A percentile compares a stretch with the other conserved stretches of the same genome.
These are phyloP conservation scores for Pseudovirgaria hyperparasitica DNA, from an alignment of 2,329 filamentous ascomycete genomes.

Conservation along the genomic window DNA sequence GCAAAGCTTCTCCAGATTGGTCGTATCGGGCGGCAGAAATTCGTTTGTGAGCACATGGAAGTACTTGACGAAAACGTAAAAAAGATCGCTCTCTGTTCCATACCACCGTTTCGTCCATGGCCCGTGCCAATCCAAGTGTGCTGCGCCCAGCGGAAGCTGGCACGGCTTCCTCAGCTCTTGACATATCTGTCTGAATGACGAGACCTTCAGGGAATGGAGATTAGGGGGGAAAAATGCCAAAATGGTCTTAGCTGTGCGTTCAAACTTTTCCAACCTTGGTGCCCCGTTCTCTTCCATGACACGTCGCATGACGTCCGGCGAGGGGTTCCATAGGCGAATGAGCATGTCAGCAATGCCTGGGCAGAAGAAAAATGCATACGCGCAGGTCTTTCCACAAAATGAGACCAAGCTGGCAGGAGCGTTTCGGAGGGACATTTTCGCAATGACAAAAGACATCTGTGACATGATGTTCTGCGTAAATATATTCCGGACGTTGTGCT, in stretches of 20 bases:
- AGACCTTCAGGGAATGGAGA: conserved; percentile 48
- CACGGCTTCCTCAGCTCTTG: conserved; percentile 51
- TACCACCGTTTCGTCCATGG: conserved; percentile 79
- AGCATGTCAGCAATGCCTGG: conserved; percentile 76
- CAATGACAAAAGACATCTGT: conserved; percentile 77
- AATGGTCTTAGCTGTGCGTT: conserved; percentile 45
- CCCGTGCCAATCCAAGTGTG: conserved; percentile 71
- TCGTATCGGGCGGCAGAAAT: conserved; percentile 33
- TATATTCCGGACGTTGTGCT: conserved; percentile 80
- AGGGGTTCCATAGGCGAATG: conserved; percentile 66
- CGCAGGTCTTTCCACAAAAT: conserved; percentile 81
- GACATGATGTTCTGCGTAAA: conserved; percentile 71
- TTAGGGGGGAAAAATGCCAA: conserved; percentile 56
- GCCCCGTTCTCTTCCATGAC: conserved; percentile 58
- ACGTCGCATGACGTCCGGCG: conserved; percentile 55
- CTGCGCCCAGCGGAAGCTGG: conserved; percentile 53
- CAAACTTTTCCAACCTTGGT: conserved; percentile 37
- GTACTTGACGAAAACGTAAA: conserved; percentile 85
- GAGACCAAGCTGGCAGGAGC: conserved; percentile 54
- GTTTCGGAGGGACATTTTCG: conserved; percentile 73
- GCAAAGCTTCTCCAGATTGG: conserved; percentile 44
- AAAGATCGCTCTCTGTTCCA: conserved; percentile 75
- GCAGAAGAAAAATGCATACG: conserved; percentile 88
- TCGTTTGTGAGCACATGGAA: conserved; percentile 70
- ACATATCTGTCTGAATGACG: conserved; percentile 47